Evolutionary conservation across 495 filamentous ascomycete species (phyloP), one percentile per base, ranked within the genome.

Genomic region (Aspergillus ostianus): DNA sequence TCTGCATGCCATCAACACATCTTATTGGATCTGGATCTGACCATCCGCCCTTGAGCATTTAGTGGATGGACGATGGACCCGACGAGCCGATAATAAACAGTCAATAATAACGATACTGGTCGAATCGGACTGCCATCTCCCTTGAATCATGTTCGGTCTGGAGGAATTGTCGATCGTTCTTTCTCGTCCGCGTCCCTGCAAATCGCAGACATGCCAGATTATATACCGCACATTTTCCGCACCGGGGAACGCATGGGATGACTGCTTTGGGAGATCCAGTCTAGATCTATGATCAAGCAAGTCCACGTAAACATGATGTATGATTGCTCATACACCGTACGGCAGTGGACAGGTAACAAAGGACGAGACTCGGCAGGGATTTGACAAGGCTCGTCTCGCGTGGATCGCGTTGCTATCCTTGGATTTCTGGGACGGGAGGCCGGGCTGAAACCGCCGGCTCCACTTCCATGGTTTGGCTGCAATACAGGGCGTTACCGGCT

Each of bases 401-500:
- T 51, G 58, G 55, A 64, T 55, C 30, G 10, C 12, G 21, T 48
- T 45, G 23, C 12, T 20, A 56, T 50, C 58, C 63, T 56, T 65
- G 59, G 59, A 55, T 58, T 48, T 48, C 13, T 36, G 12, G 29
- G 55, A 57, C 59, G 63, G 59, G 45, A 55, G 53, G 51, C 51
- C 54, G 44, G 50, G 18, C 56, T 50, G 55, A 62, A 62, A 62
- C 60, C 60, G 51, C 48, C 30, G 58, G 55, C 1, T 58, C 58
- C 50, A 57, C 62, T 53, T 55, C 47, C 46, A 13, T 45, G 47
- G 48, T 47, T 18, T 53, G 23, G 51, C 29, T 41, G 30, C 6
- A 32, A 8, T 41, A 41, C 36, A 13, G 10, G 9, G 12, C 36
- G 13, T 13, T 41, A 41, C 36, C 36, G 36, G 36, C 36, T 41